A percentile compares a stretch with the other conserved stretches of the same genome.
phyloP scores from a whole-genome alignment of 2,329 filamentous ascomycete species.

The Chaetomium olivaceum region DNA sequence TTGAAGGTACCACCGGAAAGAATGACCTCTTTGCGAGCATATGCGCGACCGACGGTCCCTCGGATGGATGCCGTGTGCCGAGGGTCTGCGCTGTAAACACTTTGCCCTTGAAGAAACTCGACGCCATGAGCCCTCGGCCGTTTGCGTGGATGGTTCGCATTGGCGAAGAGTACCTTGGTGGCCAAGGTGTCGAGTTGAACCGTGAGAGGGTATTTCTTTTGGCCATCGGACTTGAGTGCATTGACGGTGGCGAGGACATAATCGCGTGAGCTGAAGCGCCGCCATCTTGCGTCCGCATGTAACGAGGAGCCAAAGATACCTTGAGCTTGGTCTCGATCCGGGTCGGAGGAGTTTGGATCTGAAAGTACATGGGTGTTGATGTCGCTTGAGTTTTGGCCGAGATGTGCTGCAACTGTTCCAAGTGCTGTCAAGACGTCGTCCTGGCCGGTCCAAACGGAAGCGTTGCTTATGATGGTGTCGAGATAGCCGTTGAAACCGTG shows the following conservation, averaged over 20 bases:
- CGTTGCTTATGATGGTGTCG: conserved; percentile 28
- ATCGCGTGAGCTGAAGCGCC: conserved; percentile 31
- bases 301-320: conserved; percentile 34
- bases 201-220: conserved; percentile 28
- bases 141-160: conserved; percentile 29
- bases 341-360: conserved; percentile 30
- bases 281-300: conserved; percentile 26
- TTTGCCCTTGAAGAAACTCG: conserved; percentile 38
- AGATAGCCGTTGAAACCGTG: conserved; percentile 48
- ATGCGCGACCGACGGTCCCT: conserved; percentile 34
- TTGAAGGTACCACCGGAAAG: conserved; percentile 52
- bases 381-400: conserved; percentile 24
- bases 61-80: conserved; percentile 36
- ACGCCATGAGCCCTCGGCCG: conserved; percentile 39
- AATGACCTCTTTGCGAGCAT: conserved; percentile 48
- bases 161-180: conserved; percentile 43
- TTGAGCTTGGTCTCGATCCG: conserved; percentile 34
- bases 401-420: conserved; percentile 9
- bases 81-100: conserved; percentile 41
- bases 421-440: conserved; percentile 20
- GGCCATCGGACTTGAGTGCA: conserved; percentile 30
- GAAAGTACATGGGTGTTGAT: conserved; percentile 25
- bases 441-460: conserved; percentile 14
- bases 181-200: conserved; percentile 38
- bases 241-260: conserved; percentile 32